Conservation (phyloP, 345 rosid species). For the Barbarea vulgaris region DNA sequence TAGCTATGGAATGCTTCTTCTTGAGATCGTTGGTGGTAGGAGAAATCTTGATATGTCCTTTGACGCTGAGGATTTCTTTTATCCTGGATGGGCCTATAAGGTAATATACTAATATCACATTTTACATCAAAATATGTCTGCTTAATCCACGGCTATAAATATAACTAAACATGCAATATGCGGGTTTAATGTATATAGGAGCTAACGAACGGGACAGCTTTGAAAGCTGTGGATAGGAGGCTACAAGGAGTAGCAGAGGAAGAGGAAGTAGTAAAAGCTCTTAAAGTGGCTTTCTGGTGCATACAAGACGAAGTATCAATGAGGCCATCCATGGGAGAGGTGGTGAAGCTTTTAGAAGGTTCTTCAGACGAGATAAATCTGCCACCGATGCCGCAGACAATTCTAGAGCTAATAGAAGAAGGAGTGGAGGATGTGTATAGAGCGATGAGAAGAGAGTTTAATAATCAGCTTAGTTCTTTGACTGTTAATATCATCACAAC, state of each 20-base stretch:
- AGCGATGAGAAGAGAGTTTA: constrained; percentile 80
- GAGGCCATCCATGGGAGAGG: constrained; percentile 79
- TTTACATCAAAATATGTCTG: background rate
- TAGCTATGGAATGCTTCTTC: constrained; percentile 79
- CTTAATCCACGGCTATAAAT: background rate
- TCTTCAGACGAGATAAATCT: constrained; percentile 46
- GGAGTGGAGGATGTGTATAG: constrained; percentile 77
- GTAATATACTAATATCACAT: constrained; percentile 52
- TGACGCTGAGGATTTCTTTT: constrained; percentile 66
- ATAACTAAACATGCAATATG: background rate
- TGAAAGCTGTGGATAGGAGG: constrained; percentile 56
- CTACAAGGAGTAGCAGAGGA: constrained; percentile 54
- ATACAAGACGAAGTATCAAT: constrained; percentile 61
- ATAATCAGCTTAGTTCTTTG: constrained; percentile 56
- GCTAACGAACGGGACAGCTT: constrained; percentile 47
- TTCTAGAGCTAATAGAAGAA: constrained; percentile 77
- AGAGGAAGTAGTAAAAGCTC: constrained; percentile 56
- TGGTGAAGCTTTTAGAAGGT: constrained; percentile 75
- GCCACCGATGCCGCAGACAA: constrained; percentile 89
- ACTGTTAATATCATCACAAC: constrained; percentile 39
- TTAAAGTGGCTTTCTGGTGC: constrained; percentile 77
- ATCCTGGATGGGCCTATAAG: constrained; percentile 90
- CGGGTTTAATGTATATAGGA: constrained; percentile 41
- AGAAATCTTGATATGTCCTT: constrained; percentile 74
- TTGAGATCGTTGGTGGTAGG: constrained; percentile 76